Percentiles rank a stretch among this genome's conserved stretches.
These are phyloP conservation scores for Trichoderma atroviride DNA, from an alignment of 2,329 filamentous ascomycete genomes.

Conservation along the genomic window DNA sequence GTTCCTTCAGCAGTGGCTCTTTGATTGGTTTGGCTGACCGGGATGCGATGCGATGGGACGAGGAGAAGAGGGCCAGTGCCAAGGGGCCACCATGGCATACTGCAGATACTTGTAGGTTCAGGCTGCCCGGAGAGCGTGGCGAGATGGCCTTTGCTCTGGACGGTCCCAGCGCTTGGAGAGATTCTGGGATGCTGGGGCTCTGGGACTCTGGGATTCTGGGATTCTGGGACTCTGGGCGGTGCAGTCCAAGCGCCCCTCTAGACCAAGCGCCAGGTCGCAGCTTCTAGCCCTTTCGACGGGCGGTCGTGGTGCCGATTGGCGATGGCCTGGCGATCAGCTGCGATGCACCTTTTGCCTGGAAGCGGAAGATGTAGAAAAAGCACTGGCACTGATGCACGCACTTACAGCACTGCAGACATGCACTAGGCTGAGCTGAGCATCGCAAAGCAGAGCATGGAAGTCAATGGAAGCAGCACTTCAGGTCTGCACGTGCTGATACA, in stretches of 20 bases:
- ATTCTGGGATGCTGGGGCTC: not conserved
- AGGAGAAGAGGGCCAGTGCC: too few relatives aligned
- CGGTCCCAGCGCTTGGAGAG: conserved; percentile 17
- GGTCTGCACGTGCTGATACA: not conserved
- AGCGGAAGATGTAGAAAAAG: conserved; percentile 1
- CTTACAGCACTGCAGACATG: not conserved
- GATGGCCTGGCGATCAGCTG: conserved; percentile 22
- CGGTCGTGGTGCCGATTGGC: conserved; percentile 26
- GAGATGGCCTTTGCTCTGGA: conserved; percentile 13
- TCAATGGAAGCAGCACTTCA: not conserved
- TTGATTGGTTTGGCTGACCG: conserved; percentile 3
- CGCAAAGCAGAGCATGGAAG: not conserved
- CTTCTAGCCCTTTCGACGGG: conserved; percentile 14
- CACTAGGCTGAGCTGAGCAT: not conserved
- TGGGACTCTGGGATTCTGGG: not conserved
- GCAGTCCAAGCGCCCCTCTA: conserved; percentile 19
- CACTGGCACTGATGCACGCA: not conserved
- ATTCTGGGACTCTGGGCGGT: not conserved
- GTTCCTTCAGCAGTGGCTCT: not conserved
- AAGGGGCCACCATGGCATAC: not conserved
- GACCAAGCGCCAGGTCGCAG: conserved; percentile 15
- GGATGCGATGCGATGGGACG: not conserved
- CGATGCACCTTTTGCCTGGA: conserved; percentile 7
- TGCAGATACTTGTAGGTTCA: not conserved
- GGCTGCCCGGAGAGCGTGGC: too few relatives aligned